A percentile compares a stretch with the other conserved stretches of the same genome.
Evolutionary conservation across 371 early-diverging fungal species (phyloP).

Genomic region (Actinomucor elegans): DNA sequence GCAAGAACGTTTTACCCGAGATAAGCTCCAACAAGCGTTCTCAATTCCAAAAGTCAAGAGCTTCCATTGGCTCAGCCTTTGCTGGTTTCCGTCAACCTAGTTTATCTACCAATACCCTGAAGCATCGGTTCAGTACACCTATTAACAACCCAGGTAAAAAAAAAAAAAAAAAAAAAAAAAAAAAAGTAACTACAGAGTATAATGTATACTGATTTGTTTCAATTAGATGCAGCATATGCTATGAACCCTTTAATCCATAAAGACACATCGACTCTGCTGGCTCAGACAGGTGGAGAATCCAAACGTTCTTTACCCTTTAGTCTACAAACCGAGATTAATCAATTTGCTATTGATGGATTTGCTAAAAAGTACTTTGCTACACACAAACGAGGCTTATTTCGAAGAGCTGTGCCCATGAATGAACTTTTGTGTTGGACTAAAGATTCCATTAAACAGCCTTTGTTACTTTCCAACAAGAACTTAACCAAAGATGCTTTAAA

Average conservation of each 20-base stretch:
- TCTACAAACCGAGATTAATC: slow-evolving; percentile 71
- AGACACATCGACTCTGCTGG: slow-evolving; percentile 17
- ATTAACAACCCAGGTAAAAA: slow-evolving; percentile 6
- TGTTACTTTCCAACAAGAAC: slow-evolving; percentile 77
- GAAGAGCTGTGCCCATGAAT: slow-evolving; percentile 83
- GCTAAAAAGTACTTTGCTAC: slow-evolving; percentile 90
- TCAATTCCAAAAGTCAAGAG: slow-evolving; percentile 16
- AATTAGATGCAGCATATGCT: slow-evolving; percentile 3
- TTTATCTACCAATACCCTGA: neutral
- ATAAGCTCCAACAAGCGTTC: neutral
- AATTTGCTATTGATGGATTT: slow-evolving; percentile 88
- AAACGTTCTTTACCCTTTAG: slow-evolving; percentile 63
- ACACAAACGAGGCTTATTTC: slow-evolving; percentile 81
- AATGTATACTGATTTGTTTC: neutral
- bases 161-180: neutral
- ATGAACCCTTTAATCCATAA: slow-evolving; percentile 4
- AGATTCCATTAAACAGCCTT: slow-evolving; percentile 53
- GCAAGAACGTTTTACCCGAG: neutral
- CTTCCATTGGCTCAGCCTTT: slow-evolving; percentile 19
- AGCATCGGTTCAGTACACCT: slow-evolving; percentile 10
- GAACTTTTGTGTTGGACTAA: slow-evolving; percentile 84
- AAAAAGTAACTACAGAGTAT: no score
- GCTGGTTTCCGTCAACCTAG: slow-evolving; percentile 13
- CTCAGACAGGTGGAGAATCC: slow-evolving; percentile 23
- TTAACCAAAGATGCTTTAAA: slow-evolving; percentile 78